Conservation (phyloP, 768 basidiomycete genomes). For the Lactarius hengduanensis region DNA sequence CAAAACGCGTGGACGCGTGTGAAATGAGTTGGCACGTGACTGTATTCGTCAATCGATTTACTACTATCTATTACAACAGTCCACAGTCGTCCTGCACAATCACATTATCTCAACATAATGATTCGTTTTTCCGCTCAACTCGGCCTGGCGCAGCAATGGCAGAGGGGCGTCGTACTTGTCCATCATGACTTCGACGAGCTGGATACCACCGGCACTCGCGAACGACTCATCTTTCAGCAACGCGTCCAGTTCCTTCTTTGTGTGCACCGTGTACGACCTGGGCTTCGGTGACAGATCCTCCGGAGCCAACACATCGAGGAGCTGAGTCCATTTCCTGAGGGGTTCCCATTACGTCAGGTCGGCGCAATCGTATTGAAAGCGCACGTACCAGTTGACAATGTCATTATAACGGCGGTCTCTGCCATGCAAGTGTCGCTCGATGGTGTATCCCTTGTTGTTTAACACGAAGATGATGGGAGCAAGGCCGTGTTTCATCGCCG, state of each 20-base stretch:
- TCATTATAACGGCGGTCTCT: constrained; percentile 79
- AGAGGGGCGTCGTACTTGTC: constrained; percentile 67
- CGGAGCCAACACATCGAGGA: constrained; percentile 62
- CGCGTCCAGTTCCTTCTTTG: constrained; percentile 61
- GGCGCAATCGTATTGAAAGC: not conserved
- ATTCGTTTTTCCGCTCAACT: constrained; percentile 52
- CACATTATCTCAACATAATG: constrained; percentile 36
- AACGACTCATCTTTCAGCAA: constrained; percentile 68
- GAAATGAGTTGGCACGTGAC: constrained; percentile 7
- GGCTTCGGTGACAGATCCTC: constrained; percentile 45
- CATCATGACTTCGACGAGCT: constrained; percentile 83
- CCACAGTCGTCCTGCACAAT: too few species aligned
- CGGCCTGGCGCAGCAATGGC: constrained; percentile 55
- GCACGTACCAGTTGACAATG: constrained; percentile 63
- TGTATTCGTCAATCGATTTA: not conserved
- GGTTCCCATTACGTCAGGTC: constrained; percentile 3
- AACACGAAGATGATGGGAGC: constrained; percentile 83
- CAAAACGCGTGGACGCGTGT: not conserved
- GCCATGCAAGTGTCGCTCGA: constrained; percentile 79
- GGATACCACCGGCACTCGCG: constrained; percentile 60
- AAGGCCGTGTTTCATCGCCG: constrained; percentile 71
- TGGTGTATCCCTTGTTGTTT: constrained; percentile 83
- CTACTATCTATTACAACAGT: not conserved
- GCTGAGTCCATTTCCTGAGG: constrained; percentile 58
- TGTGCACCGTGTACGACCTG: constrained; percentile 64